Base-by-base conservation (phyloP, 2,329 filamentous ascomycete genomes). In the Fusarium algeriense region DNA sequence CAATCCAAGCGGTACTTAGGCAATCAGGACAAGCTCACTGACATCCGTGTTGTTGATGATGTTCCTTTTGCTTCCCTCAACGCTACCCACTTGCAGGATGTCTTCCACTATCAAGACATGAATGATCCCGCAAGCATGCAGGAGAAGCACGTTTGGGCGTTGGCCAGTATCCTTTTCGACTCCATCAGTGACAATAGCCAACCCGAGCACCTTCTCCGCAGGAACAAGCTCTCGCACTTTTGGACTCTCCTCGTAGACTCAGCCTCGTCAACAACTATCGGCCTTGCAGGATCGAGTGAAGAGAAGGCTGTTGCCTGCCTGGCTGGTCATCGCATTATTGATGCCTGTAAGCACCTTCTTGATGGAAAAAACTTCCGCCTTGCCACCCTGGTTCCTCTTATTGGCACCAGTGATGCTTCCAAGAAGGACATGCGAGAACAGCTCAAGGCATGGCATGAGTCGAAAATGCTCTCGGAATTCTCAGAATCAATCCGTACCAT, bases 91-190 rank as follows among this genome's bases (percentile, higher is more conserved):
- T 75, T 85, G 14, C 80, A 78, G 73, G 77, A 81, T 41, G 67
- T 83, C 20, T 85, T 82, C 69, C 84, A 81, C 65, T 80, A 80
- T 43, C 81, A 81, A 48, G 81, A 82, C 41, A 76, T 80, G 73
- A 82, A 78, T 23, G 80, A 83, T 70, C 81, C 83, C 19, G 85
- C 84, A 26, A 84, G 81, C 58, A 80, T 83, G 23, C 89, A 93
- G 62, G 93, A 97, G 80, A 89, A 90, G 76, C 85, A 90, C 17
- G 90, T 96, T 2, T 99, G 97, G 96, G 88, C 93, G 67, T 85
- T 99, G 38, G 91, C 93, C 2, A 92, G 93, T 62, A 91, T 98
- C 40, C 86, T 99, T 6, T 99, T 97, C 77, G 94, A 97, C 71
- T 85, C 90, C n/a, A 69, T 89, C 14, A 83, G 68, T 5, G 52